Conservation (phyloP, 768 basidiomycete genomes). For the Pleurotus cornucopiae region DNA sequence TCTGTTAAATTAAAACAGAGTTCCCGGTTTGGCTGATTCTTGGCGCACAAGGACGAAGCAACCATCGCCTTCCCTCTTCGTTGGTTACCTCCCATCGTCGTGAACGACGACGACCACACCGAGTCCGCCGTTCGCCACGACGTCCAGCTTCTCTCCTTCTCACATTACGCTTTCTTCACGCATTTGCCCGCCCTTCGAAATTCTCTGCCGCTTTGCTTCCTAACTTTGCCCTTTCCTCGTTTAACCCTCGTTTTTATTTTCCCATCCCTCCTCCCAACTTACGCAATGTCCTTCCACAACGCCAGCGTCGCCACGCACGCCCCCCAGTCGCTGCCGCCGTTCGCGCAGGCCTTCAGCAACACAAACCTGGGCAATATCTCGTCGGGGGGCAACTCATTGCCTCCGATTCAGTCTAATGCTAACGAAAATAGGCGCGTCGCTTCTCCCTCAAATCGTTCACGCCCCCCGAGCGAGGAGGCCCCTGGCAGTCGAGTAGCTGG, state of each 20-base stretch:
- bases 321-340: conserved; percentile 70
- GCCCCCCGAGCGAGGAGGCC: conserved; percentile 27
- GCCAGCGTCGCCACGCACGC: conserved; percentile 39
- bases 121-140: conserved; percentile 6
- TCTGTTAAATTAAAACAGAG: conserved; percentile 7
- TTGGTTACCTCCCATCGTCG: conserved; percentile 9
- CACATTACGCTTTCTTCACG: neutral
- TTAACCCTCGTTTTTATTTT: conserved; percentile 8
- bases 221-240: conserved; percentile 6
- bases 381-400: conserved; percentile 51
- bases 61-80: neutral
- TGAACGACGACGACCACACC: conserved; percentile 7
- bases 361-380: conserved; percentile 50
- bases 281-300: conserved; percentile 38
- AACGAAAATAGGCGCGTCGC: conserved; percentile 29
- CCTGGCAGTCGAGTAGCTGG: conserved; percentile 18
- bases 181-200: conserved; percentile 5
- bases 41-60: conserved; percentile 6
- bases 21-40: conserved; percentile 4
- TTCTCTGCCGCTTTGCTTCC: conserved; percentile 9
- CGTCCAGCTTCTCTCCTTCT: conserved; percentile 2
- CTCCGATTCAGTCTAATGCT: conserved; percentile 55
- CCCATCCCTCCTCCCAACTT: conserved; percentile 11
- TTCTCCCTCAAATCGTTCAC: conserved; percentile 25
- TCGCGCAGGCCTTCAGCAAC: conserved; percentile 69